phyloP scores from a whole-genome alignment of 805 yeast species.

The Myxozyma lipomycoides region DNA sequence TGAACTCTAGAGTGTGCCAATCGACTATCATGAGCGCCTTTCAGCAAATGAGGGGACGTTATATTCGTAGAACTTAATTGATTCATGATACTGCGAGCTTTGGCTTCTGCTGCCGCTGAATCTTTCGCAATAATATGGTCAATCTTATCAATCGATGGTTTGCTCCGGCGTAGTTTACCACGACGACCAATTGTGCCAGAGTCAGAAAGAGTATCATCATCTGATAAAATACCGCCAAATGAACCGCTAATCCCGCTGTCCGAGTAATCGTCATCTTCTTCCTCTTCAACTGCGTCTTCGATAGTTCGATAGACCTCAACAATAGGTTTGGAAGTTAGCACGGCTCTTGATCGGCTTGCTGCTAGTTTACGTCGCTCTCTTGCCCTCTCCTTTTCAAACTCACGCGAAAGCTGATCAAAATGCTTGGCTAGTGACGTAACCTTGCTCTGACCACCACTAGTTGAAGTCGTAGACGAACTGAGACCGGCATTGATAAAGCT shows the following conservation, averaged over 20 bases:
- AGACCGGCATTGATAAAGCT: slow-evolving; percentile 8
- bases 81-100: not conserved
- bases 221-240: slow-evolving; percentile 4
- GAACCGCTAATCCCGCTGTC: slow-evolving; percentile 11
- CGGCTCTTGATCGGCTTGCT: slow-evolving; percentile 50
- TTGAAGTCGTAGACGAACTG: slow-evolving; percentile 1
- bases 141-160: not conserved
- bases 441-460: slow-evolving; percentile 17
- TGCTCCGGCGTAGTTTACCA: not conserved
- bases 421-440: slow-evolving; percentile 52
- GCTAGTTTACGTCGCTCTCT: slow-evolving; percentile 63
- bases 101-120: not conserved
- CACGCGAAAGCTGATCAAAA: slow-evolving; percentile 73
- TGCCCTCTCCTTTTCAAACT: slow-evolving; percentile 84
- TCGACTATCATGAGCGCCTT: not conserved
- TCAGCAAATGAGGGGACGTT: not conserved
- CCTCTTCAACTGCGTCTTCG: slow-evolving; percentile 76
- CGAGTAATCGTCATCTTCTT: slow-evolving; percentile 38
- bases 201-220: slow-evolving; percentile 23
- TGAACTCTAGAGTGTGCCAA: not conserved
- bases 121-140: not conserved
- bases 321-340: slow-evolving; percentile 73
- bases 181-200: slow-evolving; percentile 22
- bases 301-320: slow-evolving; percentile 88
- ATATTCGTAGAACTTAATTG: not conserved